phyloP scores from a whole-genome alignment of 1,284 basidiomycete species.

The Papiliotrema laurentii region DNA sequence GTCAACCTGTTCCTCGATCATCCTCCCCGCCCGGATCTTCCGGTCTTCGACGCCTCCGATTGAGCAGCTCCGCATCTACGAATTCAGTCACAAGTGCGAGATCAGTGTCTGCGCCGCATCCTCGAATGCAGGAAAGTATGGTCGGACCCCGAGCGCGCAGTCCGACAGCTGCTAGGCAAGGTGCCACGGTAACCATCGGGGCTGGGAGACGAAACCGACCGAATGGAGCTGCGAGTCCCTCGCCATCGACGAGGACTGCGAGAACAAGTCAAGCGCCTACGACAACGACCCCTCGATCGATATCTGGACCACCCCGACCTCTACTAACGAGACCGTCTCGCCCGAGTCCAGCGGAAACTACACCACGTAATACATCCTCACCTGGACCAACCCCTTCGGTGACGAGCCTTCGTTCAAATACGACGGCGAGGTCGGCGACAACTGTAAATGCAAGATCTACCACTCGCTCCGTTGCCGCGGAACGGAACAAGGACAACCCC shows the following conservation, averaged over 20 bases:
- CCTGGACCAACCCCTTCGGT: constrained; percentile 14
- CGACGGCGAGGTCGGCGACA: constrained; percentile 7
- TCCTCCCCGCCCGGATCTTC: constrained; percentile 16
- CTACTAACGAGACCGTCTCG: background rate
- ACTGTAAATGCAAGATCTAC: constrained; percentile 5
- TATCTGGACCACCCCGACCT: constrained; percentile 1
- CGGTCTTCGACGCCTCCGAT: constrained; percentile 30
- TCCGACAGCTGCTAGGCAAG: constrained; percentile 27
- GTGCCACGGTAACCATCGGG: constrained; percentile 21
- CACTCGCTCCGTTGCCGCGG: no score
- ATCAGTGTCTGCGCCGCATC: constrained; percentile 6
- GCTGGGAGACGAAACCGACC: background rate
- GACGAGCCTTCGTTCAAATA: constrained; percentile 8
- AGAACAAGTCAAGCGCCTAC: constrained; percentile 6
- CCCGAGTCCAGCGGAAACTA: background rate
- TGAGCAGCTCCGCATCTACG: constrained; percentile 30
- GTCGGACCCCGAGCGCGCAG: constrained; percentile 23
- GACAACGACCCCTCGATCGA: background rate
- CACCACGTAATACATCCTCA: background rate
- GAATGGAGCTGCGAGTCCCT: constrained; percentile 14
- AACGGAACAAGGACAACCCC: background rate
- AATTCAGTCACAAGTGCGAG: constrained; percentile 13
- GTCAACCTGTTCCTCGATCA: constrained; percentile 2
- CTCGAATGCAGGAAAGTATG: constrained; percentile 1
- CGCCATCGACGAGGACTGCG: constrained; percentile 10